These are phyloP conservation scores for Ophiostoma tasmaniense DNA, from an alignment of 2,329 filamentous ascomycete species.

Conservation along the genomic window DNA sequence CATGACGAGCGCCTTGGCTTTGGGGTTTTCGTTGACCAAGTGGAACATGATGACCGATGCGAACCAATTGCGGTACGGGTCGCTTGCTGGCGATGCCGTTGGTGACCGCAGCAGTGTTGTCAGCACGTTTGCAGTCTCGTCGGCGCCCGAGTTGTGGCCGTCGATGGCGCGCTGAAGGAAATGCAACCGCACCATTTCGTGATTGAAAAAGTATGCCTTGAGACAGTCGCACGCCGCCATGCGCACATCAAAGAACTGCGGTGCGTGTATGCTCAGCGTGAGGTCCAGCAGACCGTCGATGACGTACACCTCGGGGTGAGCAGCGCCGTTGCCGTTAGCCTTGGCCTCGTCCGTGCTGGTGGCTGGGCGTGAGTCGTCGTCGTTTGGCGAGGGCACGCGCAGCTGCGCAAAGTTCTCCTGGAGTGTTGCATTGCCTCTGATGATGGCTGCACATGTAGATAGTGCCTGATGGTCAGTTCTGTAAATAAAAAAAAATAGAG, in stretches of 20 bases:
- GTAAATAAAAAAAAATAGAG: too few species aligned
- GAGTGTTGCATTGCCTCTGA: slow-evolving; percentile 67
- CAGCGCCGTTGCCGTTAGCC: background rate
- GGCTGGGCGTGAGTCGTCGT: slow-evolving; percentile 22
- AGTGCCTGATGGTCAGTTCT: slow-evolving; percentile 50
- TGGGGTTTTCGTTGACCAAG: slow-evolving; percentile 68
- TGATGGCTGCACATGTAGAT: slow-evolving; percentile 77
- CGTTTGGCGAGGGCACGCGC: slow-evolving; percentile 56
- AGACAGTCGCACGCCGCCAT: slow-evolving; percentile 83
- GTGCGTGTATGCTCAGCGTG: slow-evolving; percentile 58
- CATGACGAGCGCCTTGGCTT: slow-evolving; percentile 73
- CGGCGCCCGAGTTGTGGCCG: slow-evolving; percentile 65
- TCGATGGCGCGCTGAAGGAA: slow-evolving; percentile 85
- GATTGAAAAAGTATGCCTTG: slow-evolving; percentile 82
- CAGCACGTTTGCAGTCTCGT: slow-evolving; percentile 82
- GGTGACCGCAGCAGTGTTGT: slow-evolving; percentile 68
- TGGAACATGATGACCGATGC: slow-evolving; percentile 81
- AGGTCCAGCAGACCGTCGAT: slow-evolving; percentile 88
- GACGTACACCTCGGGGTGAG: slow-evolving; percentile 62
- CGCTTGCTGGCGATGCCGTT: slow-evolving; percentile 51
- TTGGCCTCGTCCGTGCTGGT: background rate
- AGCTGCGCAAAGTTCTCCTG: slow-evolving; percentile 88
- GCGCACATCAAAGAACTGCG: slow-evolving; percentile 67
- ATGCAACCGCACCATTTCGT: slow-evolving; percentile 72
- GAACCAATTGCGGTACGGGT: slow-evolving; percentile 87